Conservation (phyloP, 441 rosid species). For the Daphne laureola region DNA sequence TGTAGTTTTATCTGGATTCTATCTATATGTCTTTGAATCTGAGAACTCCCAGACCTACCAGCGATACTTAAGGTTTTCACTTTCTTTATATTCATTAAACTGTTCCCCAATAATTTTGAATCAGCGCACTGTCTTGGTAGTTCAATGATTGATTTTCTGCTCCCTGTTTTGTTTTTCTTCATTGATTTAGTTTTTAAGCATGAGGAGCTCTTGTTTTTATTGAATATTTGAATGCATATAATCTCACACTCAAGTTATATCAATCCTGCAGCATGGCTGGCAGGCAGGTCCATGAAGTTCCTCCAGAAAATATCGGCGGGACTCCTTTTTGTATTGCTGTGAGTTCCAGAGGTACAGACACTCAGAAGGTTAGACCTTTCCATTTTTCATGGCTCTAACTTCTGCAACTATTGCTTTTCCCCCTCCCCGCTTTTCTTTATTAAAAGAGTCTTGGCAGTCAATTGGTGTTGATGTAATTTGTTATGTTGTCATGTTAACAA, state of each 20-base stretch:
- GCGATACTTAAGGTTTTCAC: constrained; percentile 78
- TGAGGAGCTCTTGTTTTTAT: constrained; percentile 1
- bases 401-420: neutral
- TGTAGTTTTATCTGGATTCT: constrained; percentile 80
- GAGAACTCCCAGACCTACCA: constrained; percentile 71
- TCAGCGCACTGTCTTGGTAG: constrained; percentile 1
- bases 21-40: constrained; percentile 84
- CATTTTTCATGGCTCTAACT: constrained; percentile 12
- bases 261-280: constrained; percentile 83
- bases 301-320: constrained; percentile 75
- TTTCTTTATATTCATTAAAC: constrained; percentile 11
- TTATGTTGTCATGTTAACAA: no score
- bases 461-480: no score
- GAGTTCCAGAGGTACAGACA: constrained; percentile 70
- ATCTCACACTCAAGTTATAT: constrained; percentile 18
- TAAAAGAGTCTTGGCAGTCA: no score
- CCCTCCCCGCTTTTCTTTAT: no score
- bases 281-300: constrained; percentile 85
- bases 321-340: constrained; percentile 86
- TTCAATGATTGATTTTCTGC: constrained; percentile 1
- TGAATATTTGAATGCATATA: neutral
- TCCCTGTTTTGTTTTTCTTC: constrained; percentile 1
- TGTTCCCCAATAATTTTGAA: constrained; percentile 5
- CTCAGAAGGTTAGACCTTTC: constrained; percentile 53
- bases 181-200: constrained; percentile 14